Base-by-base conservation (phyloP, 192 early-diverging fungal genomes). In the Podila epigama region DNA sequence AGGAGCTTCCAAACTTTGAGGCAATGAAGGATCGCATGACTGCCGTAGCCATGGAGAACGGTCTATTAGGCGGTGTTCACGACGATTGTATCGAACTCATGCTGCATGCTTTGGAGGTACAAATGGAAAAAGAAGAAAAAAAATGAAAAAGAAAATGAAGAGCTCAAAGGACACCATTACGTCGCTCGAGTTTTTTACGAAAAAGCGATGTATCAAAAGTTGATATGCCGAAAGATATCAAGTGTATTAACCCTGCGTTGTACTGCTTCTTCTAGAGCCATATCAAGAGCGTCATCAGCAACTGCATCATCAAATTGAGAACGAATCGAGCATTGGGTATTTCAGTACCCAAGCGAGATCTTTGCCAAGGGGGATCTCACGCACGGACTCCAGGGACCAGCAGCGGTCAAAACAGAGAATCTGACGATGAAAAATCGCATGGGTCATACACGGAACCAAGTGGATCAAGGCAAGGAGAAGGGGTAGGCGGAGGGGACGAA, bases 21-120 rank as follows among this genome's bases (percentile, higher is more conserved):
- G 81, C 89, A 18, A 79, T 92, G 42, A 79, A 82, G 58, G 82
- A 88, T 27, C 83, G 91, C 25, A 89, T 92, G 90, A 86, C 86
- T 5, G 88, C 87, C 2, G 82, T 90, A 33, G 88, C 90, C 4
- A 71, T 89, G 57, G 90, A 92, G 64, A 84, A 90, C 51, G 90
- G 90, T 1, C 69, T 92, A 41, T 37, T 88, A 25, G 89, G 86
- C 16, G 91, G 91, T 13, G 88, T 89, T 1, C 82, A 83, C 20
- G 83, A 86, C 25, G 87, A 88, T 28, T 69, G 83, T 27, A 86
- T 90, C 28, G 85, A 91, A 60, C 79, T 88, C 28, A 82, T 92
- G 79, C 59, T 91, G 35, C 88, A 88, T 58, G 88, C 89, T 5
- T 79, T 91, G 63, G 91, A 92, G 80, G 87, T 84, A 81, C 31